Conservation (phyloP, 305 asterid genomes). For the Rubia occidens region DNA sequence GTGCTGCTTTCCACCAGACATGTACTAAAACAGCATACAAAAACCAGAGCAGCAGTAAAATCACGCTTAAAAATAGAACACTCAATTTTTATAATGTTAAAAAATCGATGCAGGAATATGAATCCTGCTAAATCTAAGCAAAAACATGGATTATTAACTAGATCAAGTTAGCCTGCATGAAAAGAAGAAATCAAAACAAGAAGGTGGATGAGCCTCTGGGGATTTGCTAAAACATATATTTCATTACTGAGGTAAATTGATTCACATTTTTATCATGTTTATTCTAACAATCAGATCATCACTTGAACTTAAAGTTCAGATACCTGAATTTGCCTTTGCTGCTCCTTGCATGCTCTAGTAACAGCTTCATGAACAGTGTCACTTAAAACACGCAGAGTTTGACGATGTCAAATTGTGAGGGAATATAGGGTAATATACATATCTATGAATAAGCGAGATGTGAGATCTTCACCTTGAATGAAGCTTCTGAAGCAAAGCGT, state of each 20-base stretch:
- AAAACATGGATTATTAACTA: not conserved
- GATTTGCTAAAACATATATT: not conserved
- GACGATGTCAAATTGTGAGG: constrained; percentile 14
- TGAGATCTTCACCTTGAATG: constrained; percentile 64
- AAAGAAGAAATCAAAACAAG: not conserved
- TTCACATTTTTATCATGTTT: not conserved
- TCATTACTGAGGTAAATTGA: not conserved
- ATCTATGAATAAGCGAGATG: not conserved
- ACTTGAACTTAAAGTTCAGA: not conserved
- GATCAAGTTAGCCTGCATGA: not conserved
- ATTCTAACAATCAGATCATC: not conserved
- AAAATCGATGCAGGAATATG: not conserved
- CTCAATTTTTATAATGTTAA: not conserved
- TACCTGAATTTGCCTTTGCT: constrained; percentile 96
- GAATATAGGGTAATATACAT: constrained; percentile 6
- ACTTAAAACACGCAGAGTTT: constrained; percentile 33
- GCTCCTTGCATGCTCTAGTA: constrained; percentile 95
- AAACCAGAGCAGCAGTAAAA: not conserved
- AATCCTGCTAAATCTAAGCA: not conserved
- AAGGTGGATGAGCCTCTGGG: not conserved
- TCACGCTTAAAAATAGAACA: not conserved
- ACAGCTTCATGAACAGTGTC: constrained; percentile 87
- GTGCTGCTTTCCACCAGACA: not conserved
- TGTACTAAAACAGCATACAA: not conserved
- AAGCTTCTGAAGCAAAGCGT: constrained; percentile 94